Base-by-base conservation (phyloP, 768 basidiomycete species). In the Lepiota brunneoincarnata region DNA sequence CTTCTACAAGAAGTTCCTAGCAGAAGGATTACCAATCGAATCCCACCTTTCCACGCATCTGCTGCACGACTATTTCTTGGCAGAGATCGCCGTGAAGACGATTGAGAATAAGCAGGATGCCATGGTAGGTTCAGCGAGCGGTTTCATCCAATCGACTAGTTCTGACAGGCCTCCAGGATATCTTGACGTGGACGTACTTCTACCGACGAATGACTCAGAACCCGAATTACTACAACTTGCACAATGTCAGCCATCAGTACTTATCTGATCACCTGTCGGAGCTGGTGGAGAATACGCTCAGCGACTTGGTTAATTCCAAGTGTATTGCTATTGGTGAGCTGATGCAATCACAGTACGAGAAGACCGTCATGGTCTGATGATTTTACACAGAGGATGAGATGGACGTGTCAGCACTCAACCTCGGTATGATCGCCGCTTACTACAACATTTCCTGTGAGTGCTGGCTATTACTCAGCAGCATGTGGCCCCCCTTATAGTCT, bases 41-140 rank as follows among this genome's bases (percentile, higher is more conserved):
- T 95, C 92, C 0, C 93, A 96, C 67, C 73, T 98, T 3, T 86
- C 95, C 1, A 93, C 91, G 0, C 88, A 93, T 66, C 74, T 89
- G 54, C 73, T 99, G 1, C 96, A 98, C 63, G 97, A 98, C 66
- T 97, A 97, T 69, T 98, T 98, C 83, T 80, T 98, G 47, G 93
- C 96, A 0, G 97, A 98, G 70, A 97, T 98, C 59, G 95, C 95
- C 7, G 94, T 98, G 38, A 96, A 94, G 74, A 98, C 95, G 11
- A 98, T 98, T 54, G 94, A 98, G 73, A 98, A 98, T 71, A 99
- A 99, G 75, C 96, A 99, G 69, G 93, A 97, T 67, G 91, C 91
- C 0, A 90, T 93, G 89, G 90, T 89, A 57, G 21, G 74, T 68
- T n/a, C 17, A 20, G 35, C 41, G 6, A 1, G 38, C 21, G 6